Evolutionary conservation across 306 rosid species (phyloP).

Genomic region (Acacia melanoxylon): DNA sequence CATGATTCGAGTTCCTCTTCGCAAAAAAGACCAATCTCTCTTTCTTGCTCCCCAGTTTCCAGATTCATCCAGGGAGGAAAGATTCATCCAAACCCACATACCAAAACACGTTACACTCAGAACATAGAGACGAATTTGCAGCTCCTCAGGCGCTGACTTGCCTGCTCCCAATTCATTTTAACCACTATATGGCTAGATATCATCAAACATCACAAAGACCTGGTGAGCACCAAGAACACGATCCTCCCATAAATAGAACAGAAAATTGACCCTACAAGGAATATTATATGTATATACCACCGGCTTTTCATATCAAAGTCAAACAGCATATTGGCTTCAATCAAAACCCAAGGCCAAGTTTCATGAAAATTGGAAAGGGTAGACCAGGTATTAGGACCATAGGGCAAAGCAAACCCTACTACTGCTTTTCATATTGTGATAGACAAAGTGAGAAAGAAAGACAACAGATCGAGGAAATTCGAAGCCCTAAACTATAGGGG

Average conservation of each 20-base stretch:
- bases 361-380: background rate
- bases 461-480: background rate
- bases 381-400: background rate
- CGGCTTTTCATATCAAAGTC: background rate
- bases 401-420: background rate
- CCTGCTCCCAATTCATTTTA: background rate
- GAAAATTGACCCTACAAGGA: conserved; percentile 6
- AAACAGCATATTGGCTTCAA: background rate
- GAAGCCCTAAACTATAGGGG: background rate
- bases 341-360: background rate
- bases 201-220: background rate
- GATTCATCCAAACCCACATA: background rate
- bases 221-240: background rate
- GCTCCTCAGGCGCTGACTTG: conserved; percentile 26
- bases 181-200: background rate
- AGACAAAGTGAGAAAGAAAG: background rate
- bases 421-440: no score
- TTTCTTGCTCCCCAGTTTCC: background rate
- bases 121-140: background rate
- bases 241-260: conserved; percentile 13
- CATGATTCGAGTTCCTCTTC: conserved; percentile 14
- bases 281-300: background rate
- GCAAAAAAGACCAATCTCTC: background rate
- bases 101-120: background rate
- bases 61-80: conserved; percentile 3